Conservation (phyloP, 2,329 filamentous ascomycete genomes). For the Aspergillaceae sp. region DNA sequence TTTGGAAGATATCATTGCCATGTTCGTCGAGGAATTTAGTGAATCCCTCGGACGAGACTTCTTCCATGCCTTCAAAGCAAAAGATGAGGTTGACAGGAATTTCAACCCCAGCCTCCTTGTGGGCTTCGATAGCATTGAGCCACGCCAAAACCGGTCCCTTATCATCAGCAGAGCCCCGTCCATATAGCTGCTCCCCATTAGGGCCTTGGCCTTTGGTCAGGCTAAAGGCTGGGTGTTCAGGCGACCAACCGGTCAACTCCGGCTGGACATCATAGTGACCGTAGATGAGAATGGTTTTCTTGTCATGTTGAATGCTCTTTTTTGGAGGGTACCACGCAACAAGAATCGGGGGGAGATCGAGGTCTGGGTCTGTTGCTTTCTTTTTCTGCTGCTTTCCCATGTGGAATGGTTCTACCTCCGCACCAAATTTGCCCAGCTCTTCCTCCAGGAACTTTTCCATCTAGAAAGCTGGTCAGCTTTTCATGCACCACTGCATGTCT, state of each 20-base stretch:
- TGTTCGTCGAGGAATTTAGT: constrained; percentile 76
- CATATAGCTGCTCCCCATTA: constrained; percentile 1
- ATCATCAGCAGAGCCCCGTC: constrained; percentile 4
- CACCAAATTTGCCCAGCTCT: constrained; percentile 11
- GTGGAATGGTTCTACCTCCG: neutral
- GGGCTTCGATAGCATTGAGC: constrained; percentile 4
- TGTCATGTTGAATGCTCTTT: neutral
- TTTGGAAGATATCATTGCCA: constrained; percentile 74
- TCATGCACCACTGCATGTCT: neutral
- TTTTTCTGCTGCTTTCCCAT: constrained; percentile 1
- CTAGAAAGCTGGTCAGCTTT: neutral
- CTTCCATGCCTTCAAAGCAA: constrained; percentile 95
- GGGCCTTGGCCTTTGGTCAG: constrained; percentile 1
- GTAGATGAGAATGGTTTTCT: constrained; percentile 5
- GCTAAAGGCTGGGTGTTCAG: neutral
- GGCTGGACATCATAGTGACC: constrained; percentile 7
- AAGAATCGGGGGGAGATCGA: constrained; percentile 1
- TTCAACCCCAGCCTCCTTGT: constrained; percentile 1
- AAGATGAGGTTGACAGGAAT: constrained; percentile 68
- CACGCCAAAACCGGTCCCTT: constrained; percentile 4
- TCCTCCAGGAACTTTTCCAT: neutral
- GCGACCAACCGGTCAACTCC: neutral
- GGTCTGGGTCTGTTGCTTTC: neutral
- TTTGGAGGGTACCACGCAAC: constrained; percentile 1
- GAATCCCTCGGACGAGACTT: constrained; percentile 80